Percentiles rank a stretch among this genome's conserved stretches.
These are phyloP conservation scores for Botrytis pseudocinerea DNA, from an alignment of 2,329 filamentous ascomycete genomes.

Conservation along the genomic window DNA sequence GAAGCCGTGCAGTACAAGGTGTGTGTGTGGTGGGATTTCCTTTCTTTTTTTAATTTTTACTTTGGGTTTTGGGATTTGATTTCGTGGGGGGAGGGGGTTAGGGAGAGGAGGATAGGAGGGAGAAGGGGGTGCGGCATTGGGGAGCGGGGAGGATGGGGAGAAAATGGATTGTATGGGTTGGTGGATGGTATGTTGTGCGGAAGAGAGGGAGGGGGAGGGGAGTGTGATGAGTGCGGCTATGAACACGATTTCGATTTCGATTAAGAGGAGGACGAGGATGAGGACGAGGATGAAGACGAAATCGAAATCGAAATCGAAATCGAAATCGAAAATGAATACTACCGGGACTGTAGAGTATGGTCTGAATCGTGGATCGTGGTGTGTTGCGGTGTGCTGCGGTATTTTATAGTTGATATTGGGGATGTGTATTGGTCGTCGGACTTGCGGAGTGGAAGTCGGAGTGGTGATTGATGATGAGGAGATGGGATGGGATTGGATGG, in stretches of 20 bases:
- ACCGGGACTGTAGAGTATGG: neutral
- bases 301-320: neutral
- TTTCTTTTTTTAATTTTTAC: neutral
- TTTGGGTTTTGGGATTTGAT: neutral
- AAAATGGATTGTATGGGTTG: neutral
- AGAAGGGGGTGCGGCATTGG: neutral
- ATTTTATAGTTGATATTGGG: neutral
- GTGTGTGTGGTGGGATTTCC: constrained; percentile 42
- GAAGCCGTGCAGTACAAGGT: constrained; percentile 97
- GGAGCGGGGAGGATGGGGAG: no score
- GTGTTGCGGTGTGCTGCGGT: neutral
- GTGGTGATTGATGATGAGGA: neutral
- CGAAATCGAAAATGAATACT: neutral
- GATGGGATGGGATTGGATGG: neutral
- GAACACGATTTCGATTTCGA: neutral
- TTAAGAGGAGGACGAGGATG: neutral
- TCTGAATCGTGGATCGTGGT: neutral
- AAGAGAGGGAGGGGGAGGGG: neutral
- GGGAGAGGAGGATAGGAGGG: neutral
- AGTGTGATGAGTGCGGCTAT: constrained; percentile 3
- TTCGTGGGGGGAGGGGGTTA: neutral
- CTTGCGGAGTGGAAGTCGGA: neutral
- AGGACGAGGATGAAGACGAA: neutral
- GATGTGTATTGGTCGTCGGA: neutral
- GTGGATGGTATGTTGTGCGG: no score